A percentile compares a stretch with the other conserved stretches of the same genome.
These are phyloP conservation scores for Wickerhamiella pararugosa DNA, from an alignment of 1,139 yeast genomes.

Conservation along the genomic window DNA sequence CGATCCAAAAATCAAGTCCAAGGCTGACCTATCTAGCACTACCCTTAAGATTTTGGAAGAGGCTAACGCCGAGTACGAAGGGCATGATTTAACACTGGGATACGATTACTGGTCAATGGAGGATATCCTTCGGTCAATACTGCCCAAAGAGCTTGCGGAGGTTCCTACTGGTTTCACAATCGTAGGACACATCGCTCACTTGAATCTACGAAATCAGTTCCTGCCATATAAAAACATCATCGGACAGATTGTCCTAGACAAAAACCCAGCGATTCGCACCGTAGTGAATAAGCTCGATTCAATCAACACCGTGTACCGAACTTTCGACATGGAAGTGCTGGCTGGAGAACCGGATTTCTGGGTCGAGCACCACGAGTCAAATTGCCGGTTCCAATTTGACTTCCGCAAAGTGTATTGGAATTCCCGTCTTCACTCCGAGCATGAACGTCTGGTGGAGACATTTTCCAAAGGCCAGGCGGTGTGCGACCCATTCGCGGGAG, in stretches of 20 bases:
- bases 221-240: constrained; percentile 68
- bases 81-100: constrained; percentile 43
- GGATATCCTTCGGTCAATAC: constrained; percentile 58
- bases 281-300: constrained; percentile 91
- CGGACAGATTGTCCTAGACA: constrained; percentile 84
- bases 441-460: constrained; percentile 52
- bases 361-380: constrained; percentile 82
- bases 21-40: constrained; percentile 27
- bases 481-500: constrained; percentile 96
- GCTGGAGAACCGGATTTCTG: constrained; percentile 57
- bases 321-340: constrained; percentile 83
- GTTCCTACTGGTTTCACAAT: constrained; percentile 84
- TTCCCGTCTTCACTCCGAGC: constrained; percentile 87
- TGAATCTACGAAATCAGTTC: constrained; percentile 72
- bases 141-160: constrained; percentile 64
- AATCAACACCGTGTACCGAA: constrained; percentile 76
- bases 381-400: constrained; percentile 74
- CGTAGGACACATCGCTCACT: constrained; percentile 93
- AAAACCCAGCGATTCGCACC: constrained; percentile 62
- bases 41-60: constrained; percentile 35
- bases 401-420: constrained; percentile 96
- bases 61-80: constrained; percentile 33
- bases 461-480: constrained; percentile 59
- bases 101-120: constrained; percentile 87
- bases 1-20: constrained; percentile 32